Evolutionary conservation across 768 basidiomycete genomes (phyloP), one percentile per base, ranked within the genome.

Genomic region (Polyporus arcularius): DNA sequence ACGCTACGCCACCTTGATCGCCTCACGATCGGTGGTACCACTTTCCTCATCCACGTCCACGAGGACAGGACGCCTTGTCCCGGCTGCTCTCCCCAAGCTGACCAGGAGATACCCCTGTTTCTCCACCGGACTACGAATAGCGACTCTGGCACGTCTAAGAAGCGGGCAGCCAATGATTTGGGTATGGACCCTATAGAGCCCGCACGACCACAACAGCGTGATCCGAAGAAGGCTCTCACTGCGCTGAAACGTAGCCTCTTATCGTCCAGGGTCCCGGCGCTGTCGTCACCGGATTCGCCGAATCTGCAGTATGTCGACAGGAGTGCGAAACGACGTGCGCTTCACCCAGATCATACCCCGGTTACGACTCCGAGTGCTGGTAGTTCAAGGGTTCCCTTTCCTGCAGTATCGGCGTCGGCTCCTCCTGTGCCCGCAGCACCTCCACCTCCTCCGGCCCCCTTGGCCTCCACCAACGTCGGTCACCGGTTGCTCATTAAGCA

Each of bases 21-120:
- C 40, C 70, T 93, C 55, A 83, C 82, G 39, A 75, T 93, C 58
- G 91, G 91, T 26, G 83, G 82, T 63, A 92, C 91, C 7, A 82
- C 82, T 4, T 90, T 93, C 69, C 66, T 80, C 40, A 79, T 88
- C 32, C 91, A 93, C 68, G 80, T 90, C 58, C 91, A 93, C 71
- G 75, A 76, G 40, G 79, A 83, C 57, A 77, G 76, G 31, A 72
- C 79, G n/a, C 85, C 88, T 3, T 93, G 91, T 70, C 71, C 74
- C 38, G 80, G 80, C 6, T 93, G 91, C 68, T 78, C 82, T 3
- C 76, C 80, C 18, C 74, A 72, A n/a, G 78, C 70, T 32, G 72
- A 75, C 43, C 78, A 82, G 65, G 83, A 88, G 64, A 84, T 92
- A 35, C 83, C 88, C 0, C 75, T 92, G 14, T 87, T 85, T 68